A percentile compares a stretch with the other conserved stretches of the same genome.
Evolutionary conservation across 345 rosid species (phyloP).

Genomic region (Linum lewisii): DNA sequence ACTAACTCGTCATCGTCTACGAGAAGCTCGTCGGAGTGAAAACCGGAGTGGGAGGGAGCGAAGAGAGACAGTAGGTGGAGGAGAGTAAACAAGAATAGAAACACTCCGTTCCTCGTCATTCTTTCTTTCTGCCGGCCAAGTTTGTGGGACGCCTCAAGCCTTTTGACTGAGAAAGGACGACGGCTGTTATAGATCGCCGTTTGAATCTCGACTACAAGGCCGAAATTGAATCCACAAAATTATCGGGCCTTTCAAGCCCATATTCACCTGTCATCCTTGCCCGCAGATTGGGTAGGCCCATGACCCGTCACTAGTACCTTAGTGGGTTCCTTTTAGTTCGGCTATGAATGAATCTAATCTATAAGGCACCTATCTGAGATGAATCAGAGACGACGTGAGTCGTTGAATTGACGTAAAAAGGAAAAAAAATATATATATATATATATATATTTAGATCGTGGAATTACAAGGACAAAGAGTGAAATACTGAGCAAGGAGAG

Average conservation of each 20-base stretch:
- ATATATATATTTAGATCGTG: too few species aligned
- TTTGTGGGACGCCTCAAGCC: neutral
- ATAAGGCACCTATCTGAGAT: too few species aligned
- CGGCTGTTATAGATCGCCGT: neutral
- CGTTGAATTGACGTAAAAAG: too few species aligned
- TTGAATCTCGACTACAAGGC: neutral
- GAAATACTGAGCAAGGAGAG: too few species aligned
- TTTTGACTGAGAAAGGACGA: neutral
- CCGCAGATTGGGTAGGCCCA: too few species aligned
- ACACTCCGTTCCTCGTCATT: neutral
- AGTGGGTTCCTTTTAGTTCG: too few species aligned
- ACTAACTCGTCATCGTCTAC: conserved; percentile 80
- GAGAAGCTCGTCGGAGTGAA: conserved; percentile 83
- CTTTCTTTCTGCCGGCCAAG: neutral
- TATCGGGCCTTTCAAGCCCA: neutral
- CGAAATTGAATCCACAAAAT: neutral
- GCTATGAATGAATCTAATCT: too few species aligned
- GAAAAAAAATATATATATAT: too few species aligned
- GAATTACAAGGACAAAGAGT: too few species aligned
- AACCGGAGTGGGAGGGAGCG: conserved; percentile 20
- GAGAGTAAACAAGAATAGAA: neutral
- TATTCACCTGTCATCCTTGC: too few species aligned
- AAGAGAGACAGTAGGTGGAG: neutral
- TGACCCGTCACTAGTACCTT: too few species aligned
- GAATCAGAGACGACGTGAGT: too few species aligned